These are phyloP conservation scores for Castanospermum australe DNA, from an alignment of 306 rosid species.

Conservation along the genomic window DNA sequence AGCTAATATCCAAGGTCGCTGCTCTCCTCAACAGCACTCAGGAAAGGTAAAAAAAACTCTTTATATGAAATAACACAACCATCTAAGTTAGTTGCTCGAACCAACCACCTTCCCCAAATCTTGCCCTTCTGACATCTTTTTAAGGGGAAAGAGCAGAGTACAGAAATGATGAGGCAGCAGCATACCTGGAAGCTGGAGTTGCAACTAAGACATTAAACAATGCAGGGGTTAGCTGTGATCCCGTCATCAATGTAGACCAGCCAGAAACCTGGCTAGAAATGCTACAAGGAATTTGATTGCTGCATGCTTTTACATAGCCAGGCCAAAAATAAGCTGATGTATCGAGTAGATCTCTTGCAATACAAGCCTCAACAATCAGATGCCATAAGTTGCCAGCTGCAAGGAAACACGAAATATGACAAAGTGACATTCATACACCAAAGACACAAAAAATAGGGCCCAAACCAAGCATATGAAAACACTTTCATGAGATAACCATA, in stretches of 20 bases:
- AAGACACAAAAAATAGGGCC: not conserved
- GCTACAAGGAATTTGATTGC: conserved; percentile 63
- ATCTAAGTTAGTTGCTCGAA: not conserved
- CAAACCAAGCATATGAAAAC: conserved; percentile 13
- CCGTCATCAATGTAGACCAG: conserved; percentile 88
- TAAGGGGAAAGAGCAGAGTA: not conserved
- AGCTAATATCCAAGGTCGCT: not conserved
- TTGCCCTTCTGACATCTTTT: not conserved
- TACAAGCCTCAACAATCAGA: conserved; percentile 92
- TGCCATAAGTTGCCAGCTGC: conserved; percentile 90
- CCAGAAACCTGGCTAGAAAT: conserved; percentile 55
- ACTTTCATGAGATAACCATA: not conserved
- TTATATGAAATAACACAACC: not conserved
- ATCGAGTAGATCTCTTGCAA: conserved; percentile 76
- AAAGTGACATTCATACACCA: conserved; percentile 15
- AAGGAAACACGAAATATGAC: conserved; percentile 22
- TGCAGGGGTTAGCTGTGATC: conserved; percentile 66
- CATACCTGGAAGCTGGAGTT: conserved; percentile 94
- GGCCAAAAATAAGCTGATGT: conserved; percentile 91
- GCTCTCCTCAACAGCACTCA: not conserved
- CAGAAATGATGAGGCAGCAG: conserved; percentile 22
- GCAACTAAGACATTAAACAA: conserved; percentile 67
- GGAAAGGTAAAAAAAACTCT: not conserved
- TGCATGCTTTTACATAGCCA: conserved; percentile 71
- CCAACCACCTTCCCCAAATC: conserved; percentile 2